Base-by-base conservation (phyloP, 1,284 basidiomycete species). In the Pyrrhoderma lamaoense region DNA sequence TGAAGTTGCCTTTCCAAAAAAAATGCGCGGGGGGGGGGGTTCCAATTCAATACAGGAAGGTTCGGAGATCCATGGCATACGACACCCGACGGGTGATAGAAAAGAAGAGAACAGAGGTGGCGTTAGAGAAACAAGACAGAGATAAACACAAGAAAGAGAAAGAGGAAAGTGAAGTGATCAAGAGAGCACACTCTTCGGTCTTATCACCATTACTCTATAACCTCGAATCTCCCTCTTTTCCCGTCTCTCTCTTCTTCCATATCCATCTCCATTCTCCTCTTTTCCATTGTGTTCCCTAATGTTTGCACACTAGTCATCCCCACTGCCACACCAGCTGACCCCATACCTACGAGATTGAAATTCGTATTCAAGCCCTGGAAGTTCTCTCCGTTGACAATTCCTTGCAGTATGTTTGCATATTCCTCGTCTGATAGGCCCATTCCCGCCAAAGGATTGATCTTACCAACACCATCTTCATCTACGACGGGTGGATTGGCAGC, bases 341-440 rank as follows among this genome's bases (percentile, higher is more conserved):
- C 38, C 51, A 68, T 64, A 5, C 38, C 38, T 22, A 40, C 14
- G 9, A 64, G 54, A 25, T 40, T 50, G 22, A 54, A 54, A 31
- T 54, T 54, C 16, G 67, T 58, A 22, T 66, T 62, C 31, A 70
- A 60, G 36, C 67, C 69, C 57, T 65, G 61, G 60, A 83, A 74
- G 4, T 69, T 70, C 59, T 83, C 80, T 35, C 74, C 77, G 61
- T 69, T 75, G 27, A 85, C 77, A 49, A 86, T 70, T 50, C 77
- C 77, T 62, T 79, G 78, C 57, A 89, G 62, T 51, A 89, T 85
- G 58, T 74, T 65, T 47, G 73, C 75, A 64, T 88, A 89, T 65
- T 85, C 82, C 62, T 89, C 85, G 59, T 88, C 84, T 16, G 81
- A 78, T 34, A 89, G 71, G 16, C 83, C 85, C 77, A 88, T 82